These are phyloP conservation scores for Xylariaceae sp. DNA, from an alignment of 2,329 filamentous ascomycete genomes.

Conservation along the genomic window DNA sequence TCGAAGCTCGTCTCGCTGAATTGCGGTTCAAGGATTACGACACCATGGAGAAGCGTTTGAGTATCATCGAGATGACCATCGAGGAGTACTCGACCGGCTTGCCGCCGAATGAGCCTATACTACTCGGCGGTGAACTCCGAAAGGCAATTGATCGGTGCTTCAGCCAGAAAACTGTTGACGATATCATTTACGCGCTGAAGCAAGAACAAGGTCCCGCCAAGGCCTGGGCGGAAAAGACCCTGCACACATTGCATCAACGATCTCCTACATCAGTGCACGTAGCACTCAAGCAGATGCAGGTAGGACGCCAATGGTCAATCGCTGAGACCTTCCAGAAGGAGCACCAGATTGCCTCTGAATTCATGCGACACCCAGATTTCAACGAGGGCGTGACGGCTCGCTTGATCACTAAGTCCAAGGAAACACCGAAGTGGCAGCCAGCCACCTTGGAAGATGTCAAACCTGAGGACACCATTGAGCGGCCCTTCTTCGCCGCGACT, in stretches of 20 bases:
- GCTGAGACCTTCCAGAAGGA: conserved; percentile 79
- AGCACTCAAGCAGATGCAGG: conserved; percentile 73
- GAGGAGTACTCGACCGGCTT: conserved; percentile 87
- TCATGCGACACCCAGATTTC: conserved; percentile 92
- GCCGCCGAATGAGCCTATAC: conserved; percentile 65
- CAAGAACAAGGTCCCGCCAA: conserved; percentile 49
- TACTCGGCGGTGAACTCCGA: conserved; percentile 65
- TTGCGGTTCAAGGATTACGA: conserved; percentile 81
- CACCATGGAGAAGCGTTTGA: conserved; percentile 54
- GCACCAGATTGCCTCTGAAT: conserved; percentile 74
- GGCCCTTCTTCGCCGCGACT: conserved; percentile 62
- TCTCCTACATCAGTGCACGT: conserved; percentile 87
- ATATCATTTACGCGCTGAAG: conserved; percentile 65
- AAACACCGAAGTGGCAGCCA: conserved; percentile 70
- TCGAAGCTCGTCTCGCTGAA: conserved; percentile 83
- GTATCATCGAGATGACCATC: conserved; percentile 77
- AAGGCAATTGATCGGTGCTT: conserved; percentile 82
- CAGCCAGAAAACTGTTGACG: conserved; percentile 57
- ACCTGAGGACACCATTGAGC: conserved; percentile 46
- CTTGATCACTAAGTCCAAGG: conserved; percentile 52
- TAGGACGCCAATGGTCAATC: conserved; percentile 73
- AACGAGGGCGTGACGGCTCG: conserved; percentile 81
- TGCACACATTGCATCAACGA: conserved; percentile 67
- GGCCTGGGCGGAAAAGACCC: conserved; percentile 74
- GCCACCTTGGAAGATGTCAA: conserved; percentile 63